Evolutionary conservation across 495 filamentous ascomycete species (phyloP).

Genomic region (Neurospora intermedia): DNA sequence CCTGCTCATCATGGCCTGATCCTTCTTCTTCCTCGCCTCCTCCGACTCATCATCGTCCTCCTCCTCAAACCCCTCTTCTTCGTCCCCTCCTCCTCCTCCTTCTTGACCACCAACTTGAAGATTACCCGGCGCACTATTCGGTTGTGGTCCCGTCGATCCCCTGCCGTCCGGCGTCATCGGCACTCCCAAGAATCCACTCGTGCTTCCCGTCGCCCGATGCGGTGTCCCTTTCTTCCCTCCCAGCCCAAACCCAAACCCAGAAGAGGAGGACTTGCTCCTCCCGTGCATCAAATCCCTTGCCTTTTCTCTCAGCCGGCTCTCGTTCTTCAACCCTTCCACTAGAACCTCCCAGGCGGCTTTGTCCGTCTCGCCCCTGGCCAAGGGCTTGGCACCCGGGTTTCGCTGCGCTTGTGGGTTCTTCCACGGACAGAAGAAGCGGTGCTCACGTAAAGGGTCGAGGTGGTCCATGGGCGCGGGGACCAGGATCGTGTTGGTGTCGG

Average conservation of each 20-base stretch:
- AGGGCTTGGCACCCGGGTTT: constrained; percentile 25
- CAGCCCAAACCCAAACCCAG: constrained; percentile 1
- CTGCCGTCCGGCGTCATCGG: constrained; percentile 9
- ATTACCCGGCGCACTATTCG: neutral
- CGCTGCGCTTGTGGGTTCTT: constrained; percentile 50
- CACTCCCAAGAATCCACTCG: neutral
- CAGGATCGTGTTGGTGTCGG: constrained; percentile 34
- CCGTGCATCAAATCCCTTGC: constrained; percentile 6
- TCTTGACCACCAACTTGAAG: neutral
- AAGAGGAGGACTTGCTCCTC: constrained; percentile 12
- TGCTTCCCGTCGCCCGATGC: neutral
- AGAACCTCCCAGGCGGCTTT: constrained; percentile 37
- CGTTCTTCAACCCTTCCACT: constrained; percentile 33
- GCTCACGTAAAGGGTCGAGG: constrained; percentile 56
- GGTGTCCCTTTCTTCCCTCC: neutral
- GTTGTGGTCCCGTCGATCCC: neutral
- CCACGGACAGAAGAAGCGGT: constrained; percentile 79
- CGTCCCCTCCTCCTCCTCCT: neutral
- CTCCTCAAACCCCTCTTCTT: constrained; percentile 1
- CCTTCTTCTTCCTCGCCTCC: constrained; percentile 37
- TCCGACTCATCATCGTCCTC: constrained; percentile 29
- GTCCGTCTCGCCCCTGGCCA: constrained; percentile 10
- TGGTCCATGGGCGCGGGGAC: constrained; percentile 49
- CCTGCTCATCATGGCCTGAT: constrained; percentile 43
- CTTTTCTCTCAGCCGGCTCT: constrained; percentile 28